Percentiles rank a stretch among this genome's conserved stretches.
phyloP scores from a whole-genome alignment of 768 basidiomycete species.

The Trametes cinnabarina region DNA sequence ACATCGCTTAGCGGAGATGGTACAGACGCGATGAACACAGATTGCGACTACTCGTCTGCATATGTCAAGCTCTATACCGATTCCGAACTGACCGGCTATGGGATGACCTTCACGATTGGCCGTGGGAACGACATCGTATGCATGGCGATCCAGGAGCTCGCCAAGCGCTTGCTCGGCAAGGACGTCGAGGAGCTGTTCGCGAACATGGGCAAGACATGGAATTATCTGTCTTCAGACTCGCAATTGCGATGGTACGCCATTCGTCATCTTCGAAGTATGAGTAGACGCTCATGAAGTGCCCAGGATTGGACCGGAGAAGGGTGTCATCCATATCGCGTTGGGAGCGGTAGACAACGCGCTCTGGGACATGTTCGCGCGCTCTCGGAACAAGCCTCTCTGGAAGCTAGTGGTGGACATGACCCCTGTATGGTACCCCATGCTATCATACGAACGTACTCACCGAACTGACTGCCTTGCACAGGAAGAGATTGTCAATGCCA shows the following conservation, averaged over 20 bases:
- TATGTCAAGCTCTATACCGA: conserved; percentile 81
- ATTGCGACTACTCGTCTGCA: conserved; percentile 94
- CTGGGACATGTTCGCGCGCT: conserved; percentile 90
- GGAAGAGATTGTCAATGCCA: conserved; percentile 77
- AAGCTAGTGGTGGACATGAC: conserved; percentile 91
- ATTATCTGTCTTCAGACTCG: conserved; percentile 81
- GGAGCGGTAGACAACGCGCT: conserved; percentile 89
- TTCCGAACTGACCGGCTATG: conserved; percentile 73
- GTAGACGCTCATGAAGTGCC: background rate
- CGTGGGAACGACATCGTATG: conserved; percentile 96
- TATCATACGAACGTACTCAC: background rate
- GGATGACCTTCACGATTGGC: conserved; percentile 94
- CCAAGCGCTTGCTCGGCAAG: conserved; percentile 78
- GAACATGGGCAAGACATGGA: conserved; percentile 91
- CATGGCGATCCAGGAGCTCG: conserved; percentile 74
- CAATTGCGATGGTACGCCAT: conserved; percentile 80
- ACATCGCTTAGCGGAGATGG: conserved; percentile 91
- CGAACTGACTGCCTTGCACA: conserved; percentile 25
- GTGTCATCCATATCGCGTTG: conserved; percentile 88
- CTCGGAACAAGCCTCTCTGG: conserved; percentile 86
- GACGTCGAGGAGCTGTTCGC: conserved; percentile 78
- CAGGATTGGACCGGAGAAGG: conserved; percentile 93
- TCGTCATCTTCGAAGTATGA: background rate
- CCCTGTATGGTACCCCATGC: conserved; percentile 43
- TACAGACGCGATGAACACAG: conserved; percentile 94